Conservation (phyloP, 169 alveolate genomes). For the Plasmodium chabaudi region DNA sequence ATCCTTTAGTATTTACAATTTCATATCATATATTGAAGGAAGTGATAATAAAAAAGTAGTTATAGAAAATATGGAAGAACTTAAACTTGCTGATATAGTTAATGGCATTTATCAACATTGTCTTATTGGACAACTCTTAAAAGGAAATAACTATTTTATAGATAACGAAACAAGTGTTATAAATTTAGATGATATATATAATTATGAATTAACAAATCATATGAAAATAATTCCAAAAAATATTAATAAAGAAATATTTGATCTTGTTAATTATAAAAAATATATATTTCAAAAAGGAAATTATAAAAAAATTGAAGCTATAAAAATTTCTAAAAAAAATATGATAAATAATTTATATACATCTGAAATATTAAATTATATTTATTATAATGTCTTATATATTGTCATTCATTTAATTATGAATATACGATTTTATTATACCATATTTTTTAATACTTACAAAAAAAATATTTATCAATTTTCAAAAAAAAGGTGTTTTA, state of each 20-base stretch:
- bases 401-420: slow-evolving; percentile 28
- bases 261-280: slow-evolving; percentile 45
- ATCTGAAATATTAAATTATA: slow-evolving; percentile 56
- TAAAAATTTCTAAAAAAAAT: slow-evolving; percentile 47
- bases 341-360: slow-evolving; percentile 39
- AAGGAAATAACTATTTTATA: slow-evolving; percentile 58
- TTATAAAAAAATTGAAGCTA: slow-evolving; percentile 53
- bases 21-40: slow-evolving; percentile 3
- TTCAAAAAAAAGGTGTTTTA: background rate
- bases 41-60: background rate
- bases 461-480: slow-evolving; percentile 13
- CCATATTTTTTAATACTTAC: slow-evolving; percentile 24
- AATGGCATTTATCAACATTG: slow-evolving; percentile 19
- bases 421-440: slow-evolving; percentile 41
- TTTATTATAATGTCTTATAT: slow-evolving; percentile 56
- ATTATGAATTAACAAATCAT: slow-evolving; percentile 49
- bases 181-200: slow-evolving; percentile 19
- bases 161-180: slow-evolving; percentile 10
- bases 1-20: slow-evolving; percentile 59
- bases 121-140: slow-evolving; percentile 37
- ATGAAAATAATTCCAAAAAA: slow-evolving; percentile 44
- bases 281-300: slow-evolving; percentile 45
- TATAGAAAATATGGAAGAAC: slow-evolving; percentile 26
- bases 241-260: slow-evolving; percentile 48
- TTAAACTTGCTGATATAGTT: slow-evolving; percentile 15